Evolutionary conservation across 768 basidiomycete species (phyloP), one percentile per base, ranked within the genome.

Genomic region (Trametopsis cervina): DNA sequence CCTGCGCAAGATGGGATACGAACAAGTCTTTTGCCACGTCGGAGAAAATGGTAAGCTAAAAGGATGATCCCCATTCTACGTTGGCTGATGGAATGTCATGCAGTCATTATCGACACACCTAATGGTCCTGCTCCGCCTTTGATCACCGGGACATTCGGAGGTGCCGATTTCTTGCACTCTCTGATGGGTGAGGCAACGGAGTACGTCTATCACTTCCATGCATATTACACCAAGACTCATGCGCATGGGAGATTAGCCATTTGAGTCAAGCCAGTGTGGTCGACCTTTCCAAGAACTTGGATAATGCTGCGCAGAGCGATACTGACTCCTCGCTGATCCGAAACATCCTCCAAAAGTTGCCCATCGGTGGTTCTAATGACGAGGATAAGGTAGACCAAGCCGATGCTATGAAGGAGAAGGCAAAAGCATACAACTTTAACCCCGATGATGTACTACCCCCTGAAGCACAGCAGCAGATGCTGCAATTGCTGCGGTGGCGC

Each of bases 21-120:
- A 67, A 13, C 71, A 85, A 37, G 83, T 89, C 13, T 90, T 90
- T 65, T 81, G 81, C 50, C 87, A 90, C 63, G 85, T 90, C 41
- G 87, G 89, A 12, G 78, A 83, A 37, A 70, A 73, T 51, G 76
- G 75, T 70, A 48, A 44, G 40, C 45, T 33, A 7, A 7, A 33
- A 15, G 15, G 15, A 33, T 33, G 29, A 33, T 33, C 29, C 7
- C 29, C 29, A 33, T 33, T n/a, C n/a, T n/a, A n/a, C n/a, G n/a
- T n/a, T n/a, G n/a, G n/a, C n/a, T n/a, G n/a, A n/a, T n/a, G n/a
- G n/a, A 15, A 33, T 33, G 29, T 33, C 29, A 33, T 6, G 23
- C 36, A 57, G 59, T 64, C 6, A 44, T 56, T 18, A 68, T 81
- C 41, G 64, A 79, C 39, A 78, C 80, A 0, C 79, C 80, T 15